These are phyloP conservation scores for Apiospora aurea DNA, from an alignment of 2,329 filamentous ascomycete genomes.

Conservation along the genomic window DNA sequence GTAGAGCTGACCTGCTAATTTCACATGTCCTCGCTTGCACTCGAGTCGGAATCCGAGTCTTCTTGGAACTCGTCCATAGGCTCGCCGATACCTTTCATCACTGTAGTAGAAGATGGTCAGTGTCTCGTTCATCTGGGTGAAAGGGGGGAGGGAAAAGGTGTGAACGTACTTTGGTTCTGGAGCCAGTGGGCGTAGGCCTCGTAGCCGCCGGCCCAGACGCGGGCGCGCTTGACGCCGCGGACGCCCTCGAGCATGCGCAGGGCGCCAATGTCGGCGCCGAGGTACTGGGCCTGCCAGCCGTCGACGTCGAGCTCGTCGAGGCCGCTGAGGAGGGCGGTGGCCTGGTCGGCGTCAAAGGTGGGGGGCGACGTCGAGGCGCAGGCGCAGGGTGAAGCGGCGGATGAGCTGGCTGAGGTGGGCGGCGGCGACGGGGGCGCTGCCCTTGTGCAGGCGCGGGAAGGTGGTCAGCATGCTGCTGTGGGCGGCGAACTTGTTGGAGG, in stretches of 20 bases:
- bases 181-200: slow-evolving; percentile 53
- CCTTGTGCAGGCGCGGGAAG: slow-evolving; percentile 48
- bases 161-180: slow-evolving; percentile 36
- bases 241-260: slow-evolving; percentile 52
- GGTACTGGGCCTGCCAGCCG: slow-evolving; percentile 47
- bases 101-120: slow-evolving; percentile 39
- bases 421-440: slow-evolving; percentile 36
- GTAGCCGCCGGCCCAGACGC: slow-evolving; percentile 50
- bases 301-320: slow-evolving; percentile 50
- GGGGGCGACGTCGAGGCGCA: slow-evolving; percentile 51
- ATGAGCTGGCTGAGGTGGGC: slow-evolving; percentile 42
- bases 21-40: slow-evolving; percentile 1
- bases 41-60: not conserved
- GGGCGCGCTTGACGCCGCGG: slow-evolving; percentile 46
- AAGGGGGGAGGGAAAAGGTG: not conserved
- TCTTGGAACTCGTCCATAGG: slow-evolving; percentile 16
- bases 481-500: slow-evolving; percentile 51
- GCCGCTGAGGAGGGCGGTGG: slow-evolving; percentile 45
- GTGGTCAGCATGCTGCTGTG: slow-evolving; percentile 49
- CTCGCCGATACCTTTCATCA: slow-evolving; percentile 23
- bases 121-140: not conserved
- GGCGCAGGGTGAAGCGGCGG: slow-evolving; percentile 47
- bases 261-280: slow-evolving; percentile 45
- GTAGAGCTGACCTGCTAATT: not conserved
- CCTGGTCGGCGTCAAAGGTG: slow-evolving; percentile 41